Conservation (phyloP, 345 rosid genomes). For the Eucalyptus microcorys region DNA sequence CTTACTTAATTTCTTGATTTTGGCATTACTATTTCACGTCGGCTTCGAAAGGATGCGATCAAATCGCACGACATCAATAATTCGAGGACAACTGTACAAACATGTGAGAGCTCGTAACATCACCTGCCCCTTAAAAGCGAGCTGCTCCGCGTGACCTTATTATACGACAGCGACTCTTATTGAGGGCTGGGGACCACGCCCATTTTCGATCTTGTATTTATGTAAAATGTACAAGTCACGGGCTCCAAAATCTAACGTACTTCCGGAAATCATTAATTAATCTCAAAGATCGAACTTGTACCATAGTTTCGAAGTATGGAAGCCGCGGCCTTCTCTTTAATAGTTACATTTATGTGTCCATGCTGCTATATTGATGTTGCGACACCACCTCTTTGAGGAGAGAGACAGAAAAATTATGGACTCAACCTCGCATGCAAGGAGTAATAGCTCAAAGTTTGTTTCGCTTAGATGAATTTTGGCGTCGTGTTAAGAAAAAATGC, state of each 20-base stretch:
- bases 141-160: not conserved
- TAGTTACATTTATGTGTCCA: not conserved
- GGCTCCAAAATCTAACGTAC: not conserved
- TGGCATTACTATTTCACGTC: not conserved
- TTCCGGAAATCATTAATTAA: not conserved
- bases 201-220: not conserved
- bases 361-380: fast-evolving
- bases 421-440: not conserved
- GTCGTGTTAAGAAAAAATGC: fast-evolving
- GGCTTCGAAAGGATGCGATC: not conserved
- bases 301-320: not conserved
- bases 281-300: not conserved
- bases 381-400: not conserved
- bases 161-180: not conserved
- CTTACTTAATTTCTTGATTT: not conserved
- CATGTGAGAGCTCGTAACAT: not conserved
- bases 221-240: not conserved
- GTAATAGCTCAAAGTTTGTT: not conserved
- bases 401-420: not conserved
- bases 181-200: not conserved
- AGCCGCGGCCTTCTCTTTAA: not conserved
- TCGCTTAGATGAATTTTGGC: not conserved
- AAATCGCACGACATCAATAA: not conserved
- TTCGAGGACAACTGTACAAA: not conserved
- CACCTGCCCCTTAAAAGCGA: not conserved